Evolutionary conservation across 2,329 filamentous ascomycete genomes (phyloP), one percentile per base, ranked within the genome.

Genomic region (Alternaria arborescens): DNA sequence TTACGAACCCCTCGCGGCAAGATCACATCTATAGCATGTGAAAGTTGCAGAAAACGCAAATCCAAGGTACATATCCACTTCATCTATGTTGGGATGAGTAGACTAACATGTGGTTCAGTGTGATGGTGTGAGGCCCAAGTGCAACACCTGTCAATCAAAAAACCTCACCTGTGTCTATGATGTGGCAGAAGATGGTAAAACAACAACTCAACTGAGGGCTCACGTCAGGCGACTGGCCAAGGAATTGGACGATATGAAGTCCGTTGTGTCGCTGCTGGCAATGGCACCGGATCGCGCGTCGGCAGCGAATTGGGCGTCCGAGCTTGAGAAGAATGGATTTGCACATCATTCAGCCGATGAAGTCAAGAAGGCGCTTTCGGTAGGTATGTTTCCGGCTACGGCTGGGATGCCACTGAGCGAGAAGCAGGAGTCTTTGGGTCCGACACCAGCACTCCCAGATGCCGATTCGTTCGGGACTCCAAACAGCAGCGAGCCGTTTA

Each of bases 21-120:
- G 54, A 79, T 79, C 50, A 79, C 77, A 12, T 78, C 77, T 6
- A 79, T 79, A 66, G 77, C 77, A 18, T 79, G 77, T 58, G 77
- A 78, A 52, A 78, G 76, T 51, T 79, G 77, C 55, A 69, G 76
- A 61, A 79, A 78, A 56, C 72, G 77, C 20, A 79, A 79, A 53
- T 78, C 76, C 36, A 79, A 79, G 72, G 77, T 78, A 55, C 32
- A 70, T 57, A 22, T 11, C 1, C 36, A 3, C 10, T 40, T 10
- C 8, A 24, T 14, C 34, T 4, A 20, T 22, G 26, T 20, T 8
- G 8, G 12, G 12, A 22, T 12, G 8, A 16, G 10, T 50, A 48
- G 32, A 61, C 68, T 72, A 60, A 72, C 40, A 8, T 30, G 12
- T 50, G 20, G 34, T 48, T 10, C 40, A 79, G 77, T 79, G 77